Evolutionary conservation across 495 filamentous ascomycete species (phyloP).

Genomic region (Aspergillus biplanus): DNA sequence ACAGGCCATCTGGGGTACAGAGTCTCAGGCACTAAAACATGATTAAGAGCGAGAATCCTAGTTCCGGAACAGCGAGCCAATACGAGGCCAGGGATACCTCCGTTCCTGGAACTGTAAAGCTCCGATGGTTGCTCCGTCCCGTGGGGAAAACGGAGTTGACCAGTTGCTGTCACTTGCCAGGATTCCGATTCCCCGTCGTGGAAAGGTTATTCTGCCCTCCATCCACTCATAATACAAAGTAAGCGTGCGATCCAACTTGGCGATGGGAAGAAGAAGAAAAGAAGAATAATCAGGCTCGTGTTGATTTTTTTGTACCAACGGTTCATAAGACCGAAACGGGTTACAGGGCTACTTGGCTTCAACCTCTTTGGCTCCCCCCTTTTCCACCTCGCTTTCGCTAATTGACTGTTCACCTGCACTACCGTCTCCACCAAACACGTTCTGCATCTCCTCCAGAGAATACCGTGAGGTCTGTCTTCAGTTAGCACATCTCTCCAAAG

Average conservation of each 20-base stretch:
- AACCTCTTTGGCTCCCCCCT: background rate
- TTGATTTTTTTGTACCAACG: too few species aligned
- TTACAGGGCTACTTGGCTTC: background rate
- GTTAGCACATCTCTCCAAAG: conserved; percentile 2
- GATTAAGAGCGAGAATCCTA: background rate
- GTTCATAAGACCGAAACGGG: too few species aligned
- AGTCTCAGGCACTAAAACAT: background rate
- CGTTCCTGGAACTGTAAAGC: background rate
- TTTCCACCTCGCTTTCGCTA: background rate
- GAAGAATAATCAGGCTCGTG: too few species aligned
- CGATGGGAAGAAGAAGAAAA: too few species aligned
- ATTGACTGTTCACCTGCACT: conserved; percentile 4
- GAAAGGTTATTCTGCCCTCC: too few species aligned
- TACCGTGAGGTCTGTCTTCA: conserved; percentile 31
- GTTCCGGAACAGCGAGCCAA: conserved; percentile 5
- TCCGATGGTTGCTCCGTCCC: too few species aligned
- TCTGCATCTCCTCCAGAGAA: conserved; percentile 44
- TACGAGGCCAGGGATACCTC: background rate
- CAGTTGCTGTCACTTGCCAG: too few species aligned
- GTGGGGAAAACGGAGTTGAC: too few species aligned
- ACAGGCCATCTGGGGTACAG: too few species aligned
- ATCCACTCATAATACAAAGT: too few species aligned
- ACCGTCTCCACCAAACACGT: conserved; percentile 33
- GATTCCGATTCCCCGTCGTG: too few species aligned
- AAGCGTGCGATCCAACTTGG: too few species aligned